These are phyloP conservation scores for Ganoderma leucocontextum DNA, from an alignment of 1,284 basidiomycete genomes.

Conservation along the genomic window DNA sequence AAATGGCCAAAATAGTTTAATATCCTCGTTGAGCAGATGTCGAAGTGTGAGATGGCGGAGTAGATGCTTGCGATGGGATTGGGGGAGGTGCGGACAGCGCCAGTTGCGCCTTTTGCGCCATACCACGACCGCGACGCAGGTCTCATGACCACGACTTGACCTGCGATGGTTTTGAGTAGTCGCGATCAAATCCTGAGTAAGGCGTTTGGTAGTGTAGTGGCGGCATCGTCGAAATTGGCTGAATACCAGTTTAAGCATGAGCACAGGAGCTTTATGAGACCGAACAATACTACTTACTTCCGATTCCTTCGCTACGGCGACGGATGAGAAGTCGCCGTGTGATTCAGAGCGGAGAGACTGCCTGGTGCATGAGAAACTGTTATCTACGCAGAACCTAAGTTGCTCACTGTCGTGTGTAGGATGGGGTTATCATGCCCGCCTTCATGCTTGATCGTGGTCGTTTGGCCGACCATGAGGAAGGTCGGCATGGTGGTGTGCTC, in stretches of 20 bases:
- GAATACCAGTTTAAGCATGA: background rate
- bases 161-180: slow-evolving; percentile 18
- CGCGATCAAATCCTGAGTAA: slow-evolving; percentile 4
- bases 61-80: background rate
- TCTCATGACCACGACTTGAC: slow-evolving; percentile 21
- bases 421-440: slow-evolving; percentile 22
- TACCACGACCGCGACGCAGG: background rate
- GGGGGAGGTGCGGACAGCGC: background rate
- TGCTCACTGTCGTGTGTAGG: slow-evolving; percentile 26
- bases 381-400: background rate
- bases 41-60: background rate
- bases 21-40: background rate
- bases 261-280: background rate
- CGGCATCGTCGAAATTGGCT: slow-evolving; percentile 22
- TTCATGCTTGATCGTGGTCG: slow-evolving; percentile 30
- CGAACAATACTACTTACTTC: slow-evolving; percentile 16
- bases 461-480: slow-evolving; percentile 51
- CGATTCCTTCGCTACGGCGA: slow-evolving; percentile 17
- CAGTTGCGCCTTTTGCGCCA: slow-evolving; percentile 19
- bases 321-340: slow-evolving; percentile 18
- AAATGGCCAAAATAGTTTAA: background rate
- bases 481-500: slow-evolving; percentile 47
- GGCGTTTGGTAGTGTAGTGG: slow-evolving; percentile 23
- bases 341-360: slow-evolving; percentile 19
- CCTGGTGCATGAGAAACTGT: background rate